Conservation (phyloP, 2,329 filamentous ascomycete genomes). For the Cladosporium oxysporum region DNA sequence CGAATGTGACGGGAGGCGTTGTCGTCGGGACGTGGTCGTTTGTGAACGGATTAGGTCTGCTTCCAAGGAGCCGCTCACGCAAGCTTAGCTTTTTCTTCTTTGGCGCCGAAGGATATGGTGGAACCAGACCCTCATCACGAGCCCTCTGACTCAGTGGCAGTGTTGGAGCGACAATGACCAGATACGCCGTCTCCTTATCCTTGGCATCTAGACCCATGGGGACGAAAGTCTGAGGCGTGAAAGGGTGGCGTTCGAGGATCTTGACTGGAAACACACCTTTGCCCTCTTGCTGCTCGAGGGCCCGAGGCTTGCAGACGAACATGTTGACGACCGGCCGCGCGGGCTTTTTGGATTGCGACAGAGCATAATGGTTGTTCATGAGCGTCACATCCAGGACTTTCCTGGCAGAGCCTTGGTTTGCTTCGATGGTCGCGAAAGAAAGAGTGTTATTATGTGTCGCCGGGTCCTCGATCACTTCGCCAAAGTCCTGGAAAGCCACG, state of each 20-base stretch:
- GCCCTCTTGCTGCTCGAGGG: conserved; percentile 44
- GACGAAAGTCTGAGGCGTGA: conserved; percentile 89
- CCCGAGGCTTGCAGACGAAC: conserved; percentile 78
- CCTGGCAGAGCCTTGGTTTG: conserved; percentile 85
- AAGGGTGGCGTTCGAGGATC: conserved; percentile 88
- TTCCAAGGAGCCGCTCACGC: conserved; percentile 45
- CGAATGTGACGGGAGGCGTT: conserved; percentile 24
- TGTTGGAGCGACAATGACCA: conserved; percentile 87
- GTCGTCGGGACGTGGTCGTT: conserved; percentile 47
- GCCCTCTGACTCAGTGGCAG: conserved; percentile 47
- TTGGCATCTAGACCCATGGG: conserved; percentile 64
- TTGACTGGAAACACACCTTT: conserved; percentile 60
- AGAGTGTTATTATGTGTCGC: conserved; percentile 46
- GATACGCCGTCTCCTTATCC: conserved; percentile 59
- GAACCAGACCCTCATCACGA: conserved; percentile 27
- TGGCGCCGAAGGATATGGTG: conserved; percentile 46
- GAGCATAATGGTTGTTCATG: conserved; percentile 69
- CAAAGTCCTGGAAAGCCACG: conserved; percentile 73
- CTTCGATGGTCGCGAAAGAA: conserved; percentile 51
- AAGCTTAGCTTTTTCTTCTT: conserved; percentile 31
- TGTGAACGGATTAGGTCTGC: conserved; percentile 50
- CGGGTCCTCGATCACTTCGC: conserved; percentile 75
- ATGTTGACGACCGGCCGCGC: conserved; percentile 74
- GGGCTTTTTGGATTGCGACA: conserved; percentile 60
- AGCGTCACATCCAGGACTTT: conserved; percentile 82